Conservation (phyloP, 192 early-diverging fungal species). For the Coemansia sp. region DNA sequence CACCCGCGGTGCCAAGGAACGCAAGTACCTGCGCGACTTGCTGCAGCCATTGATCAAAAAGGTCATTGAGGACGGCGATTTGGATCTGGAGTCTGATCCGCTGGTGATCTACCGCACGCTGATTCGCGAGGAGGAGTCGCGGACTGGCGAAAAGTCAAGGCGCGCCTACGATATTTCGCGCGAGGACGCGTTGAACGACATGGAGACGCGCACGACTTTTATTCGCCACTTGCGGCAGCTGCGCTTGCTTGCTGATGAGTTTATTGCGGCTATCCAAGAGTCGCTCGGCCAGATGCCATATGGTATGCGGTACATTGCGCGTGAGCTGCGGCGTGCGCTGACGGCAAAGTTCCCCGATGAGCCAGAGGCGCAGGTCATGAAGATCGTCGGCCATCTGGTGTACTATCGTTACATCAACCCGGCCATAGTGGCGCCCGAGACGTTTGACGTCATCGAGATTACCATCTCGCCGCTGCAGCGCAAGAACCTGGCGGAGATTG, state of each 20-base stretch:
- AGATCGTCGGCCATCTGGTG: conserved; percentile 89
- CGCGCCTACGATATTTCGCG: conserved; percentile 73
- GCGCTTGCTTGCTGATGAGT: conserved; percentile 74
- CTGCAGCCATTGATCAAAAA: conserved; percentile 77
- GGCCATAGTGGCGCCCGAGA: conserved; percentile 95
- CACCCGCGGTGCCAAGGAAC: conserved; percentile 93
- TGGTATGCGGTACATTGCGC: conserved; percentile 94
- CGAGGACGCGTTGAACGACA: conserved; percentile 77
- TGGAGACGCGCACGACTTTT: conserved; percentile 69
- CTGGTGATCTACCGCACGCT: conserved; percentile 81
- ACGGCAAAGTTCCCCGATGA: conserved; percentile 79
- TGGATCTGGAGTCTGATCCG: conserved; percentile 93
- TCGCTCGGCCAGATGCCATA: conserved; percentile 89
- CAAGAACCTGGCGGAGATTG: conserved; percentile 94
- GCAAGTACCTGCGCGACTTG: conserved; percentile 82
- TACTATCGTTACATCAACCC: conserved; percentile 99
- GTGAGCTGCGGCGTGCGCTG: conserved; percentile 76
- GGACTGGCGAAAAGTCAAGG: conserved; percentile 76
- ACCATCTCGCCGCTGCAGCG: conserved; percentile 83
- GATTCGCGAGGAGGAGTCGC: conserved; percentile 86
- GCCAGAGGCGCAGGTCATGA: conserved; percentile 75
- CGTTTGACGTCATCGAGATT: conserved; percentile 90
- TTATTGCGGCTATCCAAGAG: conserved; percentile 75
- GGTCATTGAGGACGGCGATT: conserved; percentile 68
- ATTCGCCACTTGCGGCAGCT: conserved; percentile 73